These are phyloP conservation scores for Candida sanyaensis DNA, from an alignment of 1,139 yeast genomes.

Conservation along the genomic window DNA sequence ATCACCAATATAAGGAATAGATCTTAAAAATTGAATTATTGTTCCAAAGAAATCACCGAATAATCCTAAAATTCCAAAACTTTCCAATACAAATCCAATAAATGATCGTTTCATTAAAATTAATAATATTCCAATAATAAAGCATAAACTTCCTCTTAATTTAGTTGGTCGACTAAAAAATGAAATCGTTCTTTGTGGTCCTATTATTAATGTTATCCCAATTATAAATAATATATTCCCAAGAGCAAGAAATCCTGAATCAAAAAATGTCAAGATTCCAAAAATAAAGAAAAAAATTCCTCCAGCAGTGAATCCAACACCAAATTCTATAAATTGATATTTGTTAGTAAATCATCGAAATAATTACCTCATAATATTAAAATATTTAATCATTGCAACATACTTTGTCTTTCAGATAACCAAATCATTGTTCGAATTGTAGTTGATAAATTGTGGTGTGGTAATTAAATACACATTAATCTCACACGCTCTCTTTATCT, in stretches of 20 bases:
- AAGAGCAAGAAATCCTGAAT: constrained; percentile 83
- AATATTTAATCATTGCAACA: constrained; percentile 23
- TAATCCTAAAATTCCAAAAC: constrained; percentile 82
- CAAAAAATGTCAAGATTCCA: constrained; percentile 86
- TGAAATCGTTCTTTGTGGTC: constrained; percentile 77
- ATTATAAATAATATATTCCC: constrained; percentile 83
- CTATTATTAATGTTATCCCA: constrained; percentile 84
- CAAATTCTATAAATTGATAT: constrained; percentile 57
- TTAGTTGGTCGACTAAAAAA: constrained; percentile 89
- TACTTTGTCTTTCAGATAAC: constrained; percentile 80
- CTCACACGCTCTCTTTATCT: too few relatives aligned
- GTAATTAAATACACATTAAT: neutral
- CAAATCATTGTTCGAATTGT: constrained; percentile 51
- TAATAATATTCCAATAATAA: constrained; percentile 69
- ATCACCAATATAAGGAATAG: constrained; percentile 88
- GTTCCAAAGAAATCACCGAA: constrained; percentile 94
- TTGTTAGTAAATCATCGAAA: too few relatives aligned
- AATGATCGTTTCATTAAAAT: constrained; percentile 79
- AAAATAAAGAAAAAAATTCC: constrained; percentile 78
- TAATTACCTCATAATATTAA: too few relatives aligned
- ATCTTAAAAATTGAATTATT: constrained; percentile 83
- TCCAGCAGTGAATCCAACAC: constrained; percentile 91
- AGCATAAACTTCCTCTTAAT: constrained; percentile 82
- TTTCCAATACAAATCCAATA: constrained; percentile 81
- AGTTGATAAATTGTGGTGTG: neutral